These are phyloP conservation scores for Sutorius eximius DNA, from an alignment of 1,284 basidiomycete genomes.

Conservation along the genomic window DNA sequence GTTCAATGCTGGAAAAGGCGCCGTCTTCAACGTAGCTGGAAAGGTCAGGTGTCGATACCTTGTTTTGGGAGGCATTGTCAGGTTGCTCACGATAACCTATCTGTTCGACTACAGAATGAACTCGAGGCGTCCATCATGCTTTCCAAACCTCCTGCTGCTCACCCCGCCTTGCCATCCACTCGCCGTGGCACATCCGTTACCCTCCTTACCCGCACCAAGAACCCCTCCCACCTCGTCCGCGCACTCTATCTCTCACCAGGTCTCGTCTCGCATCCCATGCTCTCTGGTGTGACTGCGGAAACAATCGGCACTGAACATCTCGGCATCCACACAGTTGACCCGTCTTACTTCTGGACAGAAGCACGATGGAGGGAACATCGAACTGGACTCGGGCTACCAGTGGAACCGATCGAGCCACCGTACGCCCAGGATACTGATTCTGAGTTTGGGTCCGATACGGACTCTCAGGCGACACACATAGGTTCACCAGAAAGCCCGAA, in stretches of 20 bases:
- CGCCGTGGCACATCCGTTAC: conserved; percentile 65
- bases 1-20: conserved; percentile 77
- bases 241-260: conserved; percentile 66
- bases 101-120: conserved; percentile 55
- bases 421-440: conserved; percentile 2
- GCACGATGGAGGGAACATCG: conserved; percentile 74
- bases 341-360: conserved; percentile 76
- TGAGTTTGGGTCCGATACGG: neutral
- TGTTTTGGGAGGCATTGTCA: neutral
- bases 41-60: conserved; percentile 46
- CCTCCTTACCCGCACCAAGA: conserved; percentile 64
- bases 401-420: conserved; percentile 50
- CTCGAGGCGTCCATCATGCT: conserved; percentile 79
- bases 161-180: conserved; percentile 55
- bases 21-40: conserved; percentile 76
- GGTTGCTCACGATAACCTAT: neutral
- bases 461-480: conserved; percentile 15
- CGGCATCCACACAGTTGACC: conserved; percentile 60
- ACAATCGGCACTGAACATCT: conserved; percentile 48
- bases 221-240: conserved; percentile 71
- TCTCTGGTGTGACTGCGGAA: conserved; percentile 68
- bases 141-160: conserved; percentile 65
- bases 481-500: conserved; percentile 14
- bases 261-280: conserved; percentile 63
- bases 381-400: conserved; percentile 66